phyloP scores from a whole-genome alignment of 2,329 filamentous ascomycete species.

The Monosporascus sp. region DNA sequence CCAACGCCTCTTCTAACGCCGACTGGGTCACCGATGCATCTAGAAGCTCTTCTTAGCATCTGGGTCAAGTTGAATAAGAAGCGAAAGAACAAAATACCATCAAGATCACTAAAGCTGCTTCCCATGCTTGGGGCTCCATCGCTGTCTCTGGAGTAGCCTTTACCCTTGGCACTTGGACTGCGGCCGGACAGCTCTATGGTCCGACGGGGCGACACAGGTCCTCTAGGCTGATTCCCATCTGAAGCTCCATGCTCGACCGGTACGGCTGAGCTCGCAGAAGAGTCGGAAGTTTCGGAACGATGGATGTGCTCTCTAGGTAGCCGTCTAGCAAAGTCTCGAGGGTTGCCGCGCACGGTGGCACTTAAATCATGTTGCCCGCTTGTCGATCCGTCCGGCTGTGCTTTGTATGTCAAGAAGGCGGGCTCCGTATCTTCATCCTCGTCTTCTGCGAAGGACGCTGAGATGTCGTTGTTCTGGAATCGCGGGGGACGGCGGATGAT shows the following conservation, averaged over 20 bases:
- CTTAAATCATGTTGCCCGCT: slow-evolving; percentile 39
- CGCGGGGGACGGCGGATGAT: slow-evolving; percentile 57
- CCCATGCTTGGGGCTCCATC: slow-evolving; percentile 77
- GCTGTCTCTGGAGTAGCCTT: slow-evolving; percentile 55
- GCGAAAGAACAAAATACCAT: slow-evolving; percentile 46
- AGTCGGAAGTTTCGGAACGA: slow-evolving; percentile 57
- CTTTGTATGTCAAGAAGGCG: slow-evolving; percentile 48
- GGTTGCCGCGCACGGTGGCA: slow-evolving; percentile 48
- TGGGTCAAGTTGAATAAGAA: slow-evolving; percentile 2
- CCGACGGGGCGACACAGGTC: slow-evolving; percentile 54
- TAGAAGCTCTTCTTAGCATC: slow-evolving; percentile 25
- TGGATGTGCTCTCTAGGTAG: slow-evolving; percentile 30
- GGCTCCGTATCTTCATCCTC: slow-evolving; percentile 52
- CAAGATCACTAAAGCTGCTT: slow-evolving; percentile 81
- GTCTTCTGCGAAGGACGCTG: slow-evolving; percentile 39
- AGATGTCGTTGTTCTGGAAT: slow-evolving; percentile 36
- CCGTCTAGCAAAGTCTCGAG: slow-evolving; percentile 29
- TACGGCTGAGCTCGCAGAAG: slow-evolving; percentile 52
- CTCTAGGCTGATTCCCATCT: slow-evolving; percentile 31
- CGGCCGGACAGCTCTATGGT: slow-evolving; percentile 53
- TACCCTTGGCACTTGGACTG: slow-evolving; percentile 46
- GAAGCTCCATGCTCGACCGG: slow-evolving; percentile 27
- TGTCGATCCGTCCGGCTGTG: slow-evolving; percentile 17
- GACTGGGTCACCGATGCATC: slow-evolving; percentile 79
- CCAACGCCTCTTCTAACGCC: slow-evolving; percentile 71